Percentiles rank a stretch among this genome's conserved stretches.
Evolutionary conservation across 352 stramenopile genomes (phyloP).

Genomic region (Globisporangium paddicum): DNA sequence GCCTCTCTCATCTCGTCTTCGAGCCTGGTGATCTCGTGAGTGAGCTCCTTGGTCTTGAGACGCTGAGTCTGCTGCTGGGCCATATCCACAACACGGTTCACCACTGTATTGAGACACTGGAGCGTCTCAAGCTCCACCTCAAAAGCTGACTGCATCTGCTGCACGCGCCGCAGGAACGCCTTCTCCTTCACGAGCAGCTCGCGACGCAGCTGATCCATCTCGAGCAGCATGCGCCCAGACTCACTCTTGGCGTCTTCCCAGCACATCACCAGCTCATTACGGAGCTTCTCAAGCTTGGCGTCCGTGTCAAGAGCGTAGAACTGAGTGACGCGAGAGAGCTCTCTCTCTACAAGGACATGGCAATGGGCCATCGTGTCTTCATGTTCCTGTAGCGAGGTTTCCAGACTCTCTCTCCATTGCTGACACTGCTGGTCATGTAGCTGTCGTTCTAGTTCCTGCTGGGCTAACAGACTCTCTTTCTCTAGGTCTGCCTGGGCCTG

Average conservation of each 20-base stretch:
- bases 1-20: slow-evolving; percentile 23
- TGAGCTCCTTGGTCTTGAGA: slow-evolving; percentile 20
- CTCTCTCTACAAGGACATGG: slow-evolving; percentile 11
- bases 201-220: slow-evolving; percentile 9
- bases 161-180: slow-evolving; percentile 13
- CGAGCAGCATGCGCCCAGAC: neutral
- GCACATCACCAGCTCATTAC: slow-evolving; percentile 31
- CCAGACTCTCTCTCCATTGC: slow-evolving; percentile 30
- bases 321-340: slow-evolving; percentile 15
- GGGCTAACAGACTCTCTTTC: slow-evolving; percentile 13
- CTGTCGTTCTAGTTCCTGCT: slow-evolving; percentile 15
- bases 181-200: slow-evolving; percentile 19
- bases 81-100: slow-evolving; percentile 47
- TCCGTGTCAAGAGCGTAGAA: neutral
- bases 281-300: slow-evolving; percentile 13
- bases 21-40: slow-evolving; percentile 30
- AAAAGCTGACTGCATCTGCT: slow-evolving; percentile 8
- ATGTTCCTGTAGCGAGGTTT: slow-evolving; percentile 32
- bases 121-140: slow-evolving; percentile 18
- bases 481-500: neutral
- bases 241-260: slow-evolving; percentile 32
- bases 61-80: slow-evolving; percentile 21
- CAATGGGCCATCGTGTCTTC: slow-evolving; percentile 41
- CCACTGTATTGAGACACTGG: slow-evolving; percentile 26
- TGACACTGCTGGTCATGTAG: slow-evolving; percentile 21